Percentiles rank a stretch among this genome's conserved stretches.
Evolutionary conservation across 257 asterid genomes (phyloP).

Genomic region (Jasminum sambac): DNA sequence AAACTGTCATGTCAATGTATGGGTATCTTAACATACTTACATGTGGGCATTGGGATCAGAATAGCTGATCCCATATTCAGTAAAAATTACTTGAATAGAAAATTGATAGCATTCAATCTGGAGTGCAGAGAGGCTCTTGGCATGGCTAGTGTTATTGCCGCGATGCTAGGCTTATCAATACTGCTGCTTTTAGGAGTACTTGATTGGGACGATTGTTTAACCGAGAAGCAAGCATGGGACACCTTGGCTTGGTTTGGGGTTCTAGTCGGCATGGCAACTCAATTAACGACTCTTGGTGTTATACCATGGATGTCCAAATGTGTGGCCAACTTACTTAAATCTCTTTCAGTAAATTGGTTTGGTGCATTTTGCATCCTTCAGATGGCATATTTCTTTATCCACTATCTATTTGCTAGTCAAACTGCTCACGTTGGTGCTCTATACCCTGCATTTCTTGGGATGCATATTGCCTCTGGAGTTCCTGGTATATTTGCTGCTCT

Average conservation of each 20-base stretch:
- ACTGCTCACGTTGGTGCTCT: conserved; percentile 94
- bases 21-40: no score
- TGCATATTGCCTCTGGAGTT: conserved; percentile 68
- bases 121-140: conserved; percentile 50
- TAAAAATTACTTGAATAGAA: neutral
- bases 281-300: conserved; percentile 56
- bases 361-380: conserved; percentile 72
- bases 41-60: no score
- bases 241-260: conserved; percentile 77
- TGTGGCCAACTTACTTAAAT: conserved; percentile 50
- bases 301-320: conserved; percentile 59
- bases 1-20: no score
- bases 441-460: conserved; percentile 76
- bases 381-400: conserved; percentile 65
- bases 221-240: conserved; percentile 83
- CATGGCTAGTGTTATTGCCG: conserved; percentile 64
- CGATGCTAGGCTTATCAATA: conserved; percentile 64
- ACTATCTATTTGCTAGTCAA: conserved; percentile 86
- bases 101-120: neutral
- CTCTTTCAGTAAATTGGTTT: conserved; percentile 43
- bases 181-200: conserved; percentile 63
- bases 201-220: conserved; percentile 73
- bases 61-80: neutral
- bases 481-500: conserved; percentile 56
- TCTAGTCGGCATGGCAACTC: conserved; percentile 75